Conservation (phyloP, 176 grass and related monocot genomes). For the Hyparrhenia diplandra region DNA sequence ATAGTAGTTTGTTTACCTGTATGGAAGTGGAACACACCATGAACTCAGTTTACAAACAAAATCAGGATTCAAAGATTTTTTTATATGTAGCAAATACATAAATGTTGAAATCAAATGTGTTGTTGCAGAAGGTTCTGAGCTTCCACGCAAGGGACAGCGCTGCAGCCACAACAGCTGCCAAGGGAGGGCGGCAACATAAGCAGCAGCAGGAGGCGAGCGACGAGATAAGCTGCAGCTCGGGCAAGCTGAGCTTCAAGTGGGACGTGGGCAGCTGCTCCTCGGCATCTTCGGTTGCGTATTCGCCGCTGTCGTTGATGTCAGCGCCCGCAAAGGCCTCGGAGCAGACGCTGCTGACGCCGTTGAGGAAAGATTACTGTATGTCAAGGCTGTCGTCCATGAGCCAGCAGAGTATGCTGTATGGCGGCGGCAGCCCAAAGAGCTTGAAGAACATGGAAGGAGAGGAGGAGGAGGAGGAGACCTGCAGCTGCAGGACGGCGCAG, state of each 20-base stretch:
- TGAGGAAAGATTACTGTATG: constrained; percentile 3
- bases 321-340: constrained; percentile 20
- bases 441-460: constrained; percentile 3
- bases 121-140: constrained; percentile 40
- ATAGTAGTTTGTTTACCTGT: no score
- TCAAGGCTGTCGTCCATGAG: constrained; percentile 41
- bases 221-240: constrained; percentile 15
- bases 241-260: constrained; percentile 65
- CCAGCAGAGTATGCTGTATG: constrained; percentile 16
- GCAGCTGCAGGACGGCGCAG: constrained; percentile 32
- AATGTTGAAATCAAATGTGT: neutral
- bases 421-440: neutral
- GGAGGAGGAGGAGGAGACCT: neutral
- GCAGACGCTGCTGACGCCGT: constrained; percentile 27
- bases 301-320: constrained; percentile 36
- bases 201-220: neutral
- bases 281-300: constrained; percentile 30
- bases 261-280: constrained; percentile 56
- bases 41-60: no score
- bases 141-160: constrained; percentile 28
- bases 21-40: no score
- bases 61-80: neutral
- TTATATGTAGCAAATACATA: neutral
- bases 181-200: neutral
- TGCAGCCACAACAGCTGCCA: neutral